These are phyloP conservation scores for Trichoderma atrobrunneum DNA, from an alignment of 2,329 filamentous ascomycete species.

Conservation along the genomic window DNA sequence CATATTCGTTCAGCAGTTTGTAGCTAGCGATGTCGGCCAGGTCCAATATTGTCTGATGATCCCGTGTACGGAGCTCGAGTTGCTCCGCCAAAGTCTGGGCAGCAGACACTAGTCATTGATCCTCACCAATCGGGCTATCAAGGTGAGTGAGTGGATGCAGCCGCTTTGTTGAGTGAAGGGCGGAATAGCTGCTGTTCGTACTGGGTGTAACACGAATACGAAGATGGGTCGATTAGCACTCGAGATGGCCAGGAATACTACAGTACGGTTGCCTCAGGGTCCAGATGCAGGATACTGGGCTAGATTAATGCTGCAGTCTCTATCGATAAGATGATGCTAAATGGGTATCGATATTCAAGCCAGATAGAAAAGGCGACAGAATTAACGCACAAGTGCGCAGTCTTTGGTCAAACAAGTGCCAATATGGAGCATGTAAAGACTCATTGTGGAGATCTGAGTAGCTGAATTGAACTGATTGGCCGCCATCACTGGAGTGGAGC, in stretches of 20 bases:
- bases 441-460: not conserved
- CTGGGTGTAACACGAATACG: constrained; percentile 2
- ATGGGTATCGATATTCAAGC: not conserved
- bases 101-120: not conserved
- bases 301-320: not conserved
- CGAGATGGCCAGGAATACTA: not conserved
- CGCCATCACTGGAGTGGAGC: not conserved
- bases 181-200: not conserved
- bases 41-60: not conserved
- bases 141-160: not conserved
- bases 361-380: not conserved
- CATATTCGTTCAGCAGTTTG: not conserved
- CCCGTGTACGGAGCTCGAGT: not conserved
- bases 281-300: not conserved
- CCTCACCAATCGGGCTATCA: not conserved
- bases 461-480: not conserved
- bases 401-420: not conserved
- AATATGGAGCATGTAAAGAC: constrained; percentile 4
- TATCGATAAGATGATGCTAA: not conserved
- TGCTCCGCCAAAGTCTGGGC: not conserved
- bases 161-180: not conserved
- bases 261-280: not conserved
- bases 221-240: not conserved
- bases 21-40: not conserved
- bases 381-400: not conserved